phyloP scores from a whole-genome alignment of 495 filamentous ascomycete species.

The Choiromyces venosus region DNA sequence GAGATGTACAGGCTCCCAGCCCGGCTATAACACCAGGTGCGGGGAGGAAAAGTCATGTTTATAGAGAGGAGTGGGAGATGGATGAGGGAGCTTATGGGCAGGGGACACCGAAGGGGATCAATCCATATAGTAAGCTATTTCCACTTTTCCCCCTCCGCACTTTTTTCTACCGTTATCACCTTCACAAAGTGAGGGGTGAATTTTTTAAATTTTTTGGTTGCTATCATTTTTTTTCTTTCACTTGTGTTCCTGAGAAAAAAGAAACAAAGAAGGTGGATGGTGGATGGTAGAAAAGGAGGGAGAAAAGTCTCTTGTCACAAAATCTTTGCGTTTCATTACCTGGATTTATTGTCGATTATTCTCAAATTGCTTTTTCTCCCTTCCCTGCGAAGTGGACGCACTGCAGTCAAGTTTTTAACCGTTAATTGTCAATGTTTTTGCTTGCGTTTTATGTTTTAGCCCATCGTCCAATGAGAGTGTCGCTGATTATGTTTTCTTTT shows the following conservation, averaged over 20 bases:
- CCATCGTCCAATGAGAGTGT: constrained; percentile 54
- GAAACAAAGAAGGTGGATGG: background rate
- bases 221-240: constrained; percentile 36
- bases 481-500: constrained; percentile 10
- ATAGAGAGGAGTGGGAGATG: constrained; percentile 42
- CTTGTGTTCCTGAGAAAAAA: constrained; percentile 47
- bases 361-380: background rate
- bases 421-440: background rate
- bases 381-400: background rate
- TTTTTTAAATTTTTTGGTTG: constrained; percentile 9
- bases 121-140: constrained; percentile 34
- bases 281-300: background rate
- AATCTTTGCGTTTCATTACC: background rate
- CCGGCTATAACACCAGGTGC: constrained; percentile 72
- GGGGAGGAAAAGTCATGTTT: constrained; percentile 54
- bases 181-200: background rate
- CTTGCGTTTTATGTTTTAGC: background rate
- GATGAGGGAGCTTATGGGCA: constrained; percentile 40
- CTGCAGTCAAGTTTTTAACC: background rate
- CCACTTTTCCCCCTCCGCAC: constrained; percentile 1
- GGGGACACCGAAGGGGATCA: constrained; percentile 29
- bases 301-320: background rate
- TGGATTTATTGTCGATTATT: background rate
- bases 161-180: constrained; percentile 1
- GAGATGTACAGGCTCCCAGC: constrained; percentile 94